Conservation (phyloP, 2,329 filamentous ascomycete species). For the Pseudogymnoascus sp. region DNA sequence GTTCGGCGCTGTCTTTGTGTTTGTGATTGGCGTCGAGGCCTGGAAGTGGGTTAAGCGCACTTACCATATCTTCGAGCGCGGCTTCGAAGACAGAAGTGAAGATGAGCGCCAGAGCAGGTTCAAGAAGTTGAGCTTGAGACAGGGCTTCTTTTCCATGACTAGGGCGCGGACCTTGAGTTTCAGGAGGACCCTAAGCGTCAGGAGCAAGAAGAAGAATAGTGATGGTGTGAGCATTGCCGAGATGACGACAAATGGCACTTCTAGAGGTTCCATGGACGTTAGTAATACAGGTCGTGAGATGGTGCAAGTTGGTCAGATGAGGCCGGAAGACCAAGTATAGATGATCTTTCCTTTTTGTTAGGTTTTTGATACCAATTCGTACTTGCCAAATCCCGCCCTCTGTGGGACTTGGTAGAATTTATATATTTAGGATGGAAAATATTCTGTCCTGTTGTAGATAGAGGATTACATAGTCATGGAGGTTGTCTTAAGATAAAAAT, state of each 20-base stretch:
- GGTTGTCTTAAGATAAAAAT: not conserved
- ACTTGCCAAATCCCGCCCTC: not conserved
- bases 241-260: not conserved
- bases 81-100: constrained; percentile 21
- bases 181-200: not conserved
- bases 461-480: not conserved
- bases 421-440: not conserved
- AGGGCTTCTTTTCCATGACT: constrained; percentile 29
- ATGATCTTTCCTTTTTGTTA: not conserved
- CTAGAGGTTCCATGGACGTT: not conserved
- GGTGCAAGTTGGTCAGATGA: not conserved
- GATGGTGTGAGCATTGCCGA: not conserved
- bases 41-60: constrained; percentile 56
- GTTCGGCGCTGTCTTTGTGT: constrained; percentile 48
- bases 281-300: not conserved
- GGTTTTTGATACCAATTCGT: constrained; percentile 2
- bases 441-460: not conserved
- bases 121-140: constrained; percentile 23
- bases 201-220: not conserved
- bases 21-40: constrained; percentile 52
- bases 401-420: not conserved
- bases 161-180: constrained; percentile 20
- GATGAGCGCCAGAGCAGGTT: constrained; percentile 8
- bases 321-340: not conserved
- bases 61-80: constrained; percentile 24